These are phyloP conservation scores for Vitis vinifera DNA, from an alignment of 164 flowering plant species.

Conservation along the genomic window ASM3070453v1 NC_081807.1:3738001-3738500, in stretches of 20 bases:
- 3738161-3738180: background rate
- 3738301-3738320: constrained; percentile 17
- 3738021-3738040: constrained; percentile 97
- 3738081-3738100: constrained; percentile 69
- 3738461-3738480: too few species aligned
- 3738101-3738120: constrained; percentile 63
- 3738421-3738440: too few species aligned
- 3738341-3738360: too few species aligned
- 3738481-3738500: too few species aligned
- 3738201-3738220: constrained; percentile 94
- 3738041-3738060: constrained; percentile 91
- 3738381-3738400: too few species aligned
- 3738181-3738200: constrained; percentile 81
- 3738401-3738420: too few species aligned
- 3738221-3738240: constrained; percentile 91
- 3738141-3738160: background rate
- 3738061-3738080: constrained; percentile 91
- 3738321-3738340: too few species aligned
- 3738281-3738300: constrained; percentile 97
- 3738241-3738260: constrained; percentile 95
- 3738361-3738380: too few species aligned
- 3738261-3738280: constrained; percentile 92
- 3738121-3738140: background rate
- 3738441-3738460: too few species aligned
- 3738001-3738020: constrained; percentile 98